Evolutionary conservation across 163 green algal species (phyloP), one percentile per base, ranked within the genome.

Genomic region (Prototheca cutis): DNA sequence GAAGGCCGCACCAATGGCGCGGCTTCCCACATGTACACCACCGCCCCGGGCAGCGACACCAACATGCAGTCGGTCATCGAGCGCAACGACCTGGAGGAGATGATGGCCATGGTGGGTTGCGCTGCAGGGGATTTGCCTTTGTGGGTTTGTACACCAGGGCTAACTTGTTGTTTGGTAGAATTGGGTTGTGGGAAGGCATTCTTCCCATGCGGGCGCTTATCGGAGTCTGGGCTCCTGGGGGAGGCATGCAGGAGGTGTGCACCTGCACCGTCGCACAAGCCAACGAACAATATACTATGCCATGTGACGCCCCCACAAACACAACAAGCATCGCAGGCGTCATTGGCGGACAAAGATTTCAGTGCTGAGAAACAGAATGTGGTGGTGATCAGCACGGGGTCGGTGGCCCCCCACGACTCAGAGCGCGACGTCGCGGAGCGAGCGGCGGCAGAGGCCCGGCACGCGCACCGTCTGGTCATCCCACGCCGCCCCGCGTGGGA

Each of bases 341-440:
- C 90, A 21, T 67, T 98, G 28, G 80, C 86, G 17, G 84, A 86
- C 33, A 69, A 84, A 1, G 90, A 98, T 66, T 98, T 97, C 48
- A 72, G 83, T 1, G 90, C 88, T 6, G 90, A 96, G 68, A 73
- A 81, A 7, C 66, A 68, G 30, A 53, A 86, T 19, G 74, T 79
- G 10, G 67, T 92, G 17, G 80, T 95, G 25, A 69, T 95, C 33
- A 79, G 58, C 65, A 81, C 59, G 2, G 73, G 73, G 21, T 45
- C 55, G 29, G 66, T 73, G 23, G 61, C 36, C 5, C 31, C 40
- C 4, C 51, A 72, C 51, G 72, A 75, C 18, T 40, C 73, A 4
- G 67, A 84, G 62, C 59, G 66, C 25, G 48, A 40, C 17, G 67
- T 53, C 2, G 75, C 70, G 27, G 71, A 84, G 63, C 70, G 86